Base-by-base conservation (phyloP, 495 filamentous ascomycete species). In the Neurospora tetraspora region DNA sequence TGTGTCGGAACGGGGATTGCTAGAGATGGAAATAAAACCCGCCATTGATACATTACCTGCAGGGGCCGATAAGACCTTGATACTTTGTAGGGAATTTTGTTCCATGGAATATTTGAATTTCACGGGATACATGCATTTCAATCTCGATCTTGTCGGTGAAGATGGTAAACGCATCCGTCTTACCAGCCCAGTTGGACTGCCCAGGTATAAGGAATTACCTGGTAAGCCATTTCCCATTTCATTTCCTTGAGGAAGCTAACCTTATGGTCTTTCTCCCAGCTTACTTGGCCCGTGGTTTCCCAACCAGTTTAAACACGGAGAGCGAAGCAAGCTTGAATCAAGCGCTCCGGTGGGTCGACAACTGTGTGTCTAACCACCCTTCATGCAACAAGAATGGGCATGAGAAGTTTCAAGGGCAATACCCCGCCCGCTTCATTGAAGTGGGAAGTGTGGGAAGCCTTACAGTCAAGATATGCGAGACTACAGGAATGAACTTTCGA, bases 211-310 rank as follows among this genome's bases (percentile, higher is more conserved):
- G 12, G 11, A 39, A 39, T 16, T 40, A 40, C 39, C 40, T 18
- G 10, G 20, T 53, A 23, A 53, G 45, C 5, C 4, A 4, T 53
- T 5, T 23, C 20, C n/a, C n/a, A 23, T 12, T 2, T 23, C n/a
- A 2, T 0, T 47, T 0, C 43, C 10, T 3, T 1, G 0, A 5
- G 5, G 47, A 59, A 59, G 23, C 27, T 34, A 8, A 59, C 47
- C 11, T 59, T 8, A 20, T 47, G 18, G 43, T 23, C 43, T 7
- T 59, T 4, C 2, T 7, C 2, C 5, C 11, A 59, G 47, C 5
- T 31, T 2, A 14, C 0, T 2, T 0, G 27, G 47, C 2, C 5
- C 2, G 0, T 31, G 5, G 0, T 8, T 1, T 61, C 0, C 23
- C 53, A 34, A 16, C 12, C 27, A 31, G 53, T 61, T 6, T 61